phyloP scores from a whole-genome alignment of 148 eudicot species.

The Chenopodium album region DNA sequence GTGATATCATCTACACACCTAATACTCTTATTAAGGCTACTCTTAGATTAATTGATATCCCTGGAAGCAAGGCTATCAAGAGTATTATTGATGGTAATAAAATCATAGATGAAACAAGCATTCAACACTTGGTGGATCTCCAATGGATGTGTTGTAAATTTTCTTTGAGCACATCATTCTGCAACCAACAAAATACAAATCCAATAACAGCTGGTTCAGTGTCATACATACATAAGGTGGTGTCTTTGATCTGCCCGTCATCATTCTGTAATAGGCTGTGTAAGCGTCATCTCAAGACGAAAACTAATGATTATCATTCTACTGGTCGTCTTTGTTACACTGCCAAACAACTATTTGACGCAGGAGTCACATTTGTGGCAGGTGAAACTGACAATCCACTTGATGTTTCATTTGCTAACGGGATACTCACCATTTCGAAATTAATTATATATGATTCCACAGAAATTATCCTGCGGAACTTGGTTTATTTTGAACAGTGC shows the following conservation, averaged over 20 bases:
- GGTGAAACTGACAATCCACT: neutral
- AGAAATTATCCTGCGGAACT: conserved; percentile 26
- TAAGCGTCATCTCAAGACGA: too few relatives aligned
- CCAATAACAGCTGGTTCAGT: too few relatives aligned
- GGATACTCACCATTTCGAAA: conserved; percentile 14
- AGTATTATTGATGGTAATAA: neutral
- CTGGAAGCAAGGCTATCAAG: neutral
- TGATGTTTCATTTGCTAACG: conserved; percentile 10
- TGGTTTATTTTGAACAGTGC: conserved; percentile 25
- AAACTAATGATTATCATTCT: too few relatives aligned
- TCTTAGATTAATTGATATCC: neutral
- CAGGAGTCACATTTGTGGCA: too few relatives aligned
- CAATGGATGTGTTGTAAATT: neutral
- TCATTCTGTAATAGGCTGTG: too few relatives aligned
- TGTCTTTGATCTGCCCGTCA: too few relatives aligned
- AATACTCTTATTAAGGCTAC: neutral
- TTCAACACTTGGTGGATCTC: conserved; percentile 8
- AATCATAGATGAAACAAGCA: neutral
- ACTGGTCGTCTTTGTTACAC: too few relatives aligned
- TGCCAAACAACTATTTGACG: too few relatives aligned
- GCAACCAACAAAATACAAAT: too few relatives aligned
- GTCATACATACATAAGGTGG: too few relatives aligned
- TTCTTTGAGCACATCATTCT: too few relatives aligned
- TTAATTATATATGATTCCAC: too few relatives aligned
- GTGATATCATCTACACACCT: neutral